These are phyloP conservation scores for Tribonema minus DNA, from an alignment of 108 stramenopile species.

Conservation along the genomic window DNA sequence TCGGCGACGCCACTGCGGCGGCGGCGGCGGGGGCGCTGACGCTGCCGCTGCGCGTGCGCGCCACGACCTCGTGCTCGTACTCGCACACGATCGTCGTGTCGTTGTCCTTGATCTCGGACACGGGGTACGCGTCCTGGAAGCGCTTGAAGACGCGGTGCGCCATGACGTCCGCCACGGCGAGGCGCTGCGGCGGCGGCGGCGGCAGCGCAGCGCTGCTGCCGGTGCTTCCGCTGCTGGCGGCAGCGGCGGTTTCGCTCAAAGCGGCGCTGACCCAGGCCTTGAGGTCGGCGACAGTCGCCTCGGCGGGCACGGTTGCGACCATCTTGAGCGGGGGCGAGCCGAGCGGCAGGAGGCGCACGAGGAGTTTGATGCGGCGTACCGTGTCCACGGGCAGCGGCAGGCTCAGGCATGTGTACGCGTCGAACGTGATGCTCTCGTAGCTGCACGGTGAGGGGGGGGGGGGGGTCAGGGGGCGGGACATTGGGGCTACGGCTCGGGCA, in stretches of 20 bases:
- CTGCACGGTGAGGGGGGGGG: slow-evolving; percentile 56
- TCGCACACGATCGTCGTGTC: not conserved
- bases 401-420: slow-evolving; percentile 85
- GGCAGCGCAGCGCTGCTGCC: not conserved
- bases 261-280: slow-evolving; percentile 2
- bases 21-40: not conserved
- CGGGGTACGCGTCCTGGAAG: slow-evolving; percentile 2
- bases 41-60: not conserved
- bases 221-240: not conserved
- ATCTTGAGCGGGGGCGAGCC: slow-evolving; percentile 44
- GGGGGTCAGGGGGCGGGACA: too few relatives aligned
- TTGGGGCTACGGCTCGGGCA: too few relatives aligned
- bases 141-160: slow-evolving; percentile 7
- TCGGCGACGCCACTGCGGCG: not conserved
- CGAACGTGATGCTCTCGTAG: slow-evolving; percentile 89
- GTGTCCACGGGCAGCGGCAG: slow-evolving; percentile 83
- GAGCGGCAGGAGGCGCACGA: slow-evolving; percentile 19
- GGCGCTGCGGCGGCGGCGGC: not conserved
- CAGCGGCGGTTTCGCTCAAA: not conserved
- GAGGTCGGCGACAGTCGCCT: slow-evolving; percentile 8
- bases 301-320: slow-evolving; percentile 44
- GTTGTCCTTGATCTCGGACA: slow-evolving; percentile 12
- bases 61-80: not conserved
- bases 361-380: not conserved
- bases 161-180: not conserved